Evolutionary conservation across 306 rosid genomes (phyloP).

Genomic region (Glycine tomentella): DNA sequence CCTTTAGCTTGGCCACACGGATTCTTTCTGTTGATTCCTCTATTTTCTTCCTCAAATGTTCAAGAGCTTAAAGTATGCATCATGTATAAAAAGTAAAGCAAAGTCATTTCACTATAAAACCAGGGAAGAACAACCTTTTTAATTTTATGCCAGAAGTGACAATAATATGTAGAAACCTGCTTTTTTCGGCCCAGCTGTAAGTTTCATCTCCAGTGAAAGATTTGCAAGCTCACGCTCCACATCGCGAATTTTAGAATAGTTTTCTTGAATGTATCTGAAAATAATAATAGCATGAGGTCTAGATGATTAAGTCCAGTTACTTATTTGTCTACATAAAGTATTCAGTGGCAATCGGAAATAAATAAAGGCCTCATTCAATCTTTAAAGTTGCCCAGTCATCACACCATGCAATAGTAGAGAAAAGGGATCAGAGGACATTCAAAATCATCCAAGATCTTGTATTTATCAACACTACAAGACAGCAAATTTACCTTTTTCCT

Average conservation of each 20-base stretch:
- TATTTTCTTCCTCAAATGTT: conserved; percentile 89
- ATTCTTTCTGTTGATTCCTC: conserved; percentile 79
- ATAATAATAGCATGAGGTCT: conserved; percentile 10
- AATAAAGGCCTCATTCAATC: too few species aligned
- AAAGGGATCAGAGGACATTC: conserved; percentile 8
- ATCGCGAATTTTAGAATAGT: conserved; percentile 89
- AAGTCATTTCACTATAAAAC: conserved; percentile 48
- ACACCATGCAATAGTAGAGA: conserved; percentile 4
- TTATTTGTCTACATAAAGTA: conserved; percentile 22
- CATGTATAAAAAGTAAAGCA: conserved; percentile 41
- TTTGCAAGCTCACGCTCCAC: conserved; percentile 86
- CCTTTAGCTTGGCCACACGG: conserved; percentile 80
- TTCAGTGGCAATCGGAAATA: too few species aligned
- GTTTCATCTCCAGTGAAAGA: conserved; percentile 89
- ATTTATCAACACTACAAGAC: conserved; percentile 31
- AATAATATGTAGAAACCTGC: conserved; percentile 67
- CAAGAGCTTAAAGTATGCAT: conserved; percentile 73
- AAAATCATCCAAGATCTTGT: conserved; percentile 20
- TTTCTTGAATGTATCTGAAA: conserved; percentile 85
- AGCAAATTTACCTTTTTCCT: conserved; percentile 4
- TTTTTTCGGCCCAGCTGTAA: conserved; percentile 95
- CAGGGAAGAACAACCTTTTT: conserved; percentile 27
- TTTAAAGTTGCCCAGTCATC: not conserved
- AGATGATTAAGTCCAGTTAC: conserved; percentile 9
- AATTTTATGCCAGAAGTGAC: conserved; percentile 29